phyloP scores from a whole-genome alignment of 108 stramenopile genomes.

The Cyclotella choctawhatcheeana region DNA sequence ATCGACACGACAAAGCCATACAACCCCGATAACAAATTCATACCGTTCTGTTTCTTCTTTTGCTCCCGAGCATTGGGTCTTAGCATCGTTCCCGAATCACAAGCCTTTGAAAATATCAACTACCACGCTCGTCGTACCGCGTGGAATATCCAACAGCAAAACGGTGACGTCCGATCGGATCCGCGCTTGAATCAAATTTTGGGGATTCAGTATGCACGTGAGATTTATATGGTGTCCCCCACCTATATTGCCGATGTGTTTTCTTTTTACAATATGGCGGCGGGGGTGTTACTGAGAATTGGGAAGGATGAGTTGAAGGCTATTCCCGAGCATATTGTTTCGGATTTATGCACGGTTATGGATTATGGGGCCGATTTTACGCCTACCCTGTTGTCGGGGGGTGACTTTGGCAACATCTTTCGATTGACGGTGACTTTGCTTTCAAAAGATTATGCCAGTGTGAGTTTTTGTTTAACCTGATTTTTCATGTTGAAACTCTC shows the following conservation, averaged over 20 bases:
- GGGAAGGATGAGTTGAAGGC: constrained; percentile 55
- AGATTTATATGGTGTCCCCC: constrained; percentile 72
- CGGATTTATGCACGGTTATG: constrained; percentile 78
- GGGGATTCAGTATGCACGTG: constrained; percentile 60
- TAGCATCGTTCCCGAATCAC: constrained; percentile 64
- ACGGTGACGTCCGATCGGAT: constrained; percentile 68
- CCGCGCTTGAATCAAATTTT: constrained; percentile 68
- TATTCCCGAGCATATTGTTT: constrained; percentile 88
- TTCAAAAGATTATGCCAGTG: constrained; percentile 68
- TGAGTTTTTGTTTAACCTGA: constrained; percentile 30
- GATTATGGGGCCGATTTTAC: constrained; percentile 64
- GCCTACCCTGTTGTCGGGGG: constrained; percentile 60
- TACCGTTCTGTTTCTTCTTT: constrained; percentile 86
- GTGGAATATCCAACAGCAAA: constrained; percentile 59
- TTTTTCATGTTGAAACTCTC: neutral
- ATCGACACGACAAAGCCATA: constrained; percentile 38
- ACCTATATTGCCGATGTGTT: constrained; percentile 71
- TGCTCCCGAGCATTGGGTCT: constrained; percentile 74
- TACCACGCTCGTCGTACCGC: constrained; percentile 57
- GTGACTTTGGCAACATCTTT: constrained; percentile 74
- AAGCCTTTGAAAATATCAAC: constrained; percentile 62
- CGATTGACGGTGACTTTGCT: constrained; percentile 74
- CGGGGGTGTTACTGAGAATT: constrained; percentile 63
- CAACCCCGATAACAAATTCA: constrained; percentile 84
- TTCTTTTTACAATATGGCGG: constrained; percentile 70